A percentile compares a stretch with the other conserved stretches of the same genome.
Conservation (phyloP, 768 basidiomycete genomes). For the Calvatia gigantea region DNA sequence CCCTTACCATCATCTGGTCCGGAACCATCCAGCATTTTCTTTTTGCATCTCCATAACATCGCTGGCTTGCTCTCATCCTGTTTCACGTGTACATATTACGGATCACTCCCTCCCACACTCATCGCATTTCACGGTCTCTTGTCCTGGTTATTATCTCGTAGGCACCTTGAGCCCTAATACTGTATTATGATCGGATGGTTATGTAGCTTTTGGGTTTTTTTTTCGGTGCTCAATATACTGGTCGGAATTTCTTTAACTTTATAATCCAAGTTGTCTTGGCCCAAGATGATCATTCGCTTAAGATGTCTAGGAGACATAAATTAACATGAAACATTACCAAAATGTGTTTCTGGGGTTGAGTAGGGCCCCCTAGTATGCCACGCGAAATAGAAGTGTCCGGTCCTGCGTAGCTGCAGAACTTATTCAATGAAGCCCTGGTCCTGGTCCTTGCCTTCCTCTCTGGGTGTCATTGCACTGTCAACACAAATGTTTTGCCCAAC, state of each 20-base stretch:
- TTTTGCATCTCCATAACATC: background rate
- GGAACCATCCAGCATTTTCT: background rate
- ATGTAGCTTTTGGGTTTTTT: conserved; percentile 1
- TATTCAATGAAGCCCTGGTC: background rate
- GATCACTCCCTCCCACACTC: background rate
- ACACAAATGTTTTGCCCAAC: background rate
- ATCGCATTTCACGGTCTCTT: background rate
- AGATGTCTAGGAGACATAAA: too few species aligned
- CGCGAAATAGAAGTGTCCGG: conserved; percentile 10
- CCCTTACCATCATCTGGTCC: background rate
- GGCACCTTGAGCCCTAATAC: background rate
- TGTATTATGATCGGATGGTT: conserved; percentile 4
- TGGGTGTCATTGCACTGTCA: background rate
- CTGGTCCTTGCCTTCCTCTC: background rate
- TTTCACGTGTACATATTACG: conserved; percentile 1
- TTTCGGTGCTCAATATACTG: background rate
- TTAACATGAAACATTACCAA: background rate
- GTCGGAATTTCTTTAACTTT: background rate
- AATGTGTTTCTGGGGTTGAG: background rate
- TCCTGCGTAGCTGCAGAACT: background rate
- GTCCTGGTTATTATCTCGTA: background rate
- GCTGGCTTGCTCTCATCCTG: conserved; percentile 1
- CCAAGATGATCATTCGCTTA: too few species aligned
- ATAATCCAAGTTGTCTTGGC: too few species aligned
- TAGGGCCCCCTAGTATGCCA: background rate